These are phyloP conservation scores for Leishmania mexicana DNA, from an alignment of 208 protist genomes.

Conservation along the genomic window DNA sequence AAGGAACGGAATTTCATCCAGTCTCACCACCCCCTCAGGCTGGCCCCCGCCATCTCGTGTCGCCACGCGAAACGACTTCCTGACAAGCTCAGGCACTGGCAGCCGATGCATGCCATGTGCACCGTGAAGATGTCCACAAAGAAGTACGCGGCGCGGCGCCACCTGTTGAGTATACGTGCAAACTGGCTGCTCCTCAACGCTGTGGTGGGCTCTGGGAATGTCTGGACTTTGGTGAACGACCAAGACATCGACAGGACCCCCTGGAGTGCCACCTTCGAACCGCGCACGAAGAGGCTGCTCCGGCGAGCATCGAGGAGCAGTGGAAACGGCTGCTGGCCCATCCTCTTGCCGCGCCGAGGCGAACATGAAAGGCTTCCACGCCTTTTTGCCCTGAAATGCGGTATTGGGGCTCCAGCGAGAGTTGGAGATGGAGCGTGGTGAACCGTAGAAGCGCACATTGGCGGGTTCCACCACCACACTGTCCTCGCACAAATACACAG, in stretches of 20 bases:
- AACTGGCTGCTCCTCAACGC: conserved; percentile 37
- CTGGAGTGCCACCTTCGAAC: conserved; percentile 33
- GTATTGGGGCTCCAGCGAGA: conserved; percentile 56
- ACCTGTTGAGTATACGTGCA: conserved; percentile 40
- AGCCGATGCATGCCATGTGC: conserved; percentile 54
- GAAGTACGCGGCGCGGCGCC: conserved; percentile 42
- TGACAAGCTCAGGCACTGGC: conserved; percentile 22
- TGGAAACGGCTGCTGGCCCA: not conserved
- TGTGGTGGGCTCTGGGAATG: conserved; percentile 1
- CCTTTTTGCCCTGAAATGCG: conserved; percentile 43
- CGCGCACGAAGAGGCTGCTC: conserved; percentile 6
- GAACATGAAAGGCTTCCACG: conserved; percentile 33
- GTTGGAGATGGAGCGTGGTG: conserved; percentile 61
- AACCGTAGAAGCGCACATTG: conserved; percentile 61
- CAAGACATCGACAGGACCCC: conserved; percentile 55
- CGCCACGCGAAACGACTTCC: conserved; percentile 13
- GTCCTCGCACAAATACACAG: conserved; percentile 61
- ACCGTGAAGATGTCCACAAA: conserved; percentile 58
- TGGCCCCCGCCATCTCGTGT: not conserved
- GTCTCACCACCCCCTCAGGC: not conserved
- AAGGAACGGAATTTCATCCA: conserved; percentile 33
- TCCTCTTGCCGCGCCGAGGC: not conserved
- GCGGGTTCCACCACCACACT: conserved; percentile 46
- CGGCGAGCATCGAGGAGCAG: not conserved
- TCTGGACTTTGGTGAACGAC: conserved; percentile 59